Conservation (phyloP, 805 yeast species). For the Lipomyces lipofer region DNA sequence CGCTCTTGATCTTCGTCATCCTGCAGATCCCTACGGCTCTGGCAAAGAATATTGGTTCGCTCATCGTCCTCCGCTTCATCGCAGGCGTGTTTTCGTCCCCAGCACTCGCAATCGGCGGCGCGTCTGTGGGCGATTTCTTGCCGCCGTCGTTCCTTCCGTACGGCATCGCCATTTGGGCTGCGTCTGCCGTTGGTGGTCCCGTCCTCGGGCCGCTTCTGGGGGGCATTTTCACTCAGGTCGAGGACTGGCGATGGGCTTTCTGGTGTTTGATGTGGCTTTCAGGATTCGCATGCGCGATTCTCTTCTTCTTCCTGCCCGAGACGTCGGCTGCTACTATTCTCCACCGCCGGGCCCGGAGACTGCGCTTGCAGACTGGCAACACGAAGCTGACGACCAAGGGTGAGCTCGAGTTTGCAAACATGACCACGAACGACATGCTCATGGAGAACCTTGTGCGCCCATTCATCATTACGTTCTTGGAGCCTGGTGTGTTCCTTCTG, state of each 20-base stretch:
- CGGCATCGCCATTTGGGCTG: conserved; percentile 54
- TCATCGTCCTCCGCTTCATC: conserved; percentile 52
- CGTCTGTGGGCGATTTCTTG: conserved; percentile 53
- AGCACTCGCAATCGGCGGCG: conserved; percentile 59
- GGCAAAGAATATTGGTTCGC: conserved; percentile 50
- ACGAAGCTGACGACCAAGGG: conserved; percentile 45
- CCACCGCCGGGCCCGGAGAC: conserved; percentile 50
- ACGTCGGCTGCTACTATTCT: conserved; percentile 50
- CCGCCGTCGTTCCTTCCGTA: conserved; percentile 47
- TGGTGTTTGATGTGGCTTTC: conserved; percentile 40
- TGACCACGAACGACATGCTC: conserved; percentile 21
- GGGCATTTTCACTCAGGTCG: conserved; percentile 49
- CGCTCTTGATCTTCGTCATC: conserved; percentile 49
- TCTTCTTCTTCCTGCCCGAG: conserved; percentile 52
- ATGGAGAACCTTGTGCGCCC: conserved; percentile 42
- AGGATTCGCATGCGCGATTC: conserved; percentile 42
- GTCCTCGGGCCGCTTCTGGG: conserved; percentile 59
- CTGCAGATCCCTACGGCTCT: conserved; percentile 59
- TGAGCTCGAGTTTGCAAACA: conserved; percentile 2
- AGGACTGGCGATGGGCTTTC: conserved; percentile 50
- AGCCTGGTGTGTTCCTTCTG: conserved; percentile 59
- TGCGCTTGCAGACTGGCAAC: conserved; percentile 51
- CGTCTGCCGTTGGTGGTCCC: conserved; percentile 56
- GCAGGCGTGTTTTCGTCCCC: conserved; percentile 61
- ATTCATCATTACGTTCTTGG: conserved; percentile 48